Evolutionary conservation across 768 basidiomycete genomes (phyloP).

Genomic region (Boletus rubropictus): DNA sequence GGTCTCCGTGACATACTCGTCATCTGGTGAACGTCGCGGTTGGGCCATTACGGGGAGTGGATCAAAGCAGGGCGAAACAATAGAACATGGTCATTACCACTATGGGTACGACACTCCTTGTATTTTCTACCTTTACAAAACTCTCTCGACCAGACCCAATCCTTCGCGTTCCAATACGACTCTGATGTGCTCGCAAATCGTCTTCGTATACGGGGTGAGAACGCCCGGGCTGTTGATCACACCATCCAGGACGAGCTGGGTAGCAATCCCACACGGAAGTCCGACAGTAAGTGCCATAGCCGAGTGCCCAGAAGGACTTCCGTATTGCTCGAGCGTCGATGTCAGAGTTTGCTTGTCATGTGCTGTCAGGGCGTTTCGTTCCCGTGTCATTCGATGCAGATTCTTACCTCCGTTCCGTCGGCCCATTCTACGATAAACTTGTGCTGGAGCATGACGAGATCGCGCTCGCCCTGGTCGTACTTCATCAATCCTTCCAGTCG

Average conservation of each 20-base stretch:
- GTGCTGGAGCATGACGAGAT: slow-evolving; percentile 97
- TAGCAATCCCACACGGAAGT: slow-evolving; percentile 89
- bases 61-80: neutral
- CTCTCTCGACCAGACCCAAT: slow-evolving; percentile 63
- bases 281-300: slow-evolving; percentile 94
- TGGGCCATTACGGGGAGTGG: slow-evolving; percentile 14
- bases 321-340: slow-evolving; percentile 87
- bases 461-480: slow-evolving; percentile 85
- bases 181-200: slow-evolving; percentile 73
- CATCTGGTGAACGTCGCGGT: slow-evolving; percentile 40
- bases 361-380: slow-evolving; percentile 3
- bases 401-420: slow-evolving; percentile 65
- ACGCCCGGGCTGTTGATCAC: slow-evolving; percentile 73
- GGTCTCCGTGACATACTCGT: slow-evolving; percentile 59
- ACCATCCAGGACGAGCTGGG: slow-evolving; percentile 87
- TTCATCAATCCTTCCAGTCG: slow-evolving; percentile 88
- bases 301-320: slow-evolving; percentile 69
- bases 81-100: neutral
- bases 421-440: slow-evolving; percentile 90
- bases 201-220: slow-evolving; percentile 80
- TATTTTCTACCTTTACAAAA: slow-evolving; percentile 39
- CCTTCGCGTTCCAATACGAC: slow-evolving; percentile 67
- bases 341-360: slow-evolving; percentile 68
- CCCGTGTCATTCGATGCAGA: neutral
- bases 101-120: neutral